Conservation (phyloP, 2,329 filamentous ascomycete genomes). For the Pestalotiopsis sp. region DNA sequence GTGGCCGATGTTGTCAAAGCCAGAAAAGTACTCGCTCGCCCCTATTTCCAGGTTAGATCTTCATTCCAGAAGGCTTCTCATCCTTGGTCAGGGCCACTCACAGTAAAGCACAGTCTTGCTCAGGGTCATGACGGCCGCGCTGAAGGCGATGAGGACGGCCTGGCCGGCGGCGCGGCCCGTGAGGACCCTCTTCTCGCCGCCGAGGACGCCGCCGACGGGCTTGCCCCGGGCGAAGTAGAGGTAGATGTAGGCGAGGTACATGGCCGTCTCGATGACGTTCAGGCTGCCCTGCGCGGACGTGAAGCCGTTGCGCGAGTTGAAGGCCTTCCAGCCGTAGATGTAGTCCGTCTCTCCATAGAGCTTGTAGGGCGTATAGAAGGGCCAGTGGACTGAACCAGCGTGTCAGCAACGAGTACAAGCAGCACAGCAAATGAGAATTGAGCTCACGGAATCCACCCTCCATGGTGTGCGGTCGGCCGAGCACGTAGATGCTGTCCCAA, state of each 20-base stretch:
- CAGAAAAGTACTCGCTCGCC: slow-evolving; percentile 59
- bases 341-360: slow-evolving; percentile 81
- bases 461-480: slow-evolving; percentile 82
- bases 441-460: slow-evolving; percentile 60
- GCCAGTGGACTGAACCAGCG: slow-evolving; percentile 56
- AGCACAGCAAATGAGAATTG: neutral
- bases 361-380: slow-evolving; percentile 76
- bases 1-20: slow-evolving; percentile 60
- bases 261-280: slow-evolving; percentile 68
- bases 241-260: slow-evolving; percentile 63
- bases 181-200: slow-evolving; percentile 34
- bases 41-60: slow-evolving; percentile 36
- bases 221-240: slow-evolving; percentile 34
- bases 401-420: neutral
- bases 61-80: neutral
- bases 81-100: slow-evolving; percentile 34
- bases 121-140: slow-evolving; percentile 60
- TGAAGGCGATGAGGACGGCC: slow-evolving; percentile 52
- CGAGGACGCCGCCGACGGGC: slow-evolving; percentile 18
- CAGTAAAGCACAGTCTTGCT: slow-evolving; percentile 66
- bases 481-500: slow-evolving; percentile 82
- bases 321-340: slow-evolving; percentile 79
- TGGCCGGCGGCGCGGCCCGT: slow-evolving; percentile 45
- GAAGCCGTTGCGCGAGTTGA: slow-evolving; percentile 71
- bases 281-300: slow-evolving; percentile 72